Base-by-base conservation (phyloP, 1,284 basidiomycete genomes). In the Apiotrichum gracile region DNA sequence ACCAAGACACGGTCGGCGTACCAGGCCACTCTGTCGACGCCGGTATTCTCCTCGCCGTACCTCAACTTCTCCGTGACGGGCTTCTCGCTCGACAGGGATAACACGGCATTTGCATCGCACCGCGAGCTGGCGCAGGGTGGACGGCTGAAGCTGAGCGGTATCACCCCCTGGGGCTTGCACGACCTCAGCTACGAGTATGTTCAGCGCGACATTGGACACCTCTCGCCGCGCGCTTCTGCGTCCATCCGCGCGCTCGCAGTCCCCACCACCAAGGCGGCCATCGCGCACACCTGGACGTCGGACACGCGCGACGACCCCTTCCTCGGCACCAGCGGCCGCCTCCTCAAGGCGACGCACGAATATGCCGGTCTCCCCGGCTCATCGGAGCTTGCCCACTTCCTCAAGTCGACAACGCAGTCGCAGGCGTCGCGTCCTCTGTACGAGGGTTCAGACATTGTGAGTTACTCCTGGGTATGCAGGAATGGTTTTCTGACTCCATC, bases 1-100 rank as follows among this genome's bases (percentile, higher is more conserved):
- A 96, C 92, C 1, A 86, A 88, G 67, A 98, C 92, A 0, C 83
- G 85, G 54, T 84, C 85, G 51, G 84, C 91, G 0, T 94, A 91
- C 72, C 54, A 73, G 72, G 65, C 64, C 4, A 61, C 68, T 2
- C 60, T 77, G 17, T 53, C 69, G 1, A 68, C 73, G 1, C 75
- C 75, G 0, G 45, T 77, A 5, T 63, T 73, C 53, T 65, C 68
- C 5, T 76, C 74, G 16, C 75, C 75, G 4, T 49, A 74, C 29
- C 60, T 75, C 27, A 66, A 65, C 10, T 66, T 74, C 43, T 61
- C 68, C 3, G 39, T 72, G 6, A 66, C 68, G 1, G 74, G 62
- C 0, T 78, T 78, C 62, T 70, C 74, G 8, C 63, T 76, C 35
- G 76, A 79, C 51, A 57, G 78, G n/a, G 78, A 80, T 58, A 72